Evolutionary conservation across 305 asterid species (phyloP).

Genomic region (Fraxinus nigra): DNA sequence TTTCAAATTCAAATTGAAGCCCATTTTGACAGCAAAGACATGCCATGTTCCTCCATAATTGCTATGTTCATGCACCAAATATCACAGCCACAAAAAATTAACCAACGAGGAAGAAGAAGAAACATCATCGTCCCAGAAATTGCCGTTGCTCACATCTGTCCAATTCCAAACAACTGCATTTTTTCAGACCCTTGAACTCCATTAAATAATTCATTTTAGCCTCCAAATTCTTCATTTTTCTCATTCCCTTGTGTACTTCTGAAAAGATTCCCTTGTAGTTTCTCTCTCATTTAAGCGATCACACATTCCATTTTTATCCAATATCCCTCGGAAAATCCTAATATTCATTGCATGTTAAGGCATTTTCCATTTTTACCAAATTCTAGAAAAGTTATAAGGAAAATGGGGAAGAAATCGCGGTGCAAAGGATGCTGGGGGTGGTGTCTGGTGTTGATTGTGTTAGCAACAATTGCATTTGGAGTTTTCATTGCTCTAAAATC

Average conservation of each 20-base stretch:
- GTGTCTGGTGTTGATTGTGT: slow-evolving; percentile 38
- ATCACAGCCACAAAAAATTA: background rate
- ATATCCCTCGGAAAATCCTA: background rate
- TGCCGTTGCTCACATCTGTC: slow-evolving; percentile 30
- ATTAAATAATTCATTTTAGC: background rate
- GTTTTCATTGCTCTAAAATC: slow-evolving; percentile 32
- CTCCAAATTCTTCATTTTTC: background rate
- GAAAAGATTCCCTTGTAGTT: slow-evolving; percentile 8
- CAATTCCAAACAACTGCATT: slow-evolving; percentile 2
- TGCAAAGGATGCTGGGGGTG: slow-evolving; percentile 69
- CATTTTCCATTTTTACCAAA: background rate
- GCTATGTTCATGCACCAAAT: background rate
- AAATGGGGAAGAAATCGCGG: slow-evolving; percentile 55
- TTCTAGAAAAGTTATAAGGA: slow-evolving; percentile 1
- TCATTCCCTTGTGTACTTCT: background rate
- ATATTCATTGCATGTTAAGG: background rate
- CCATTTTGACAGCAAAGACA: background rate
- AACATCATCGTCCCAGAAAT: slow-evolving; percentile 19
- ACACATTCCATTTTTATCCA: background rate
- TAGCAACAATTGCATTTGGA: slow-evolving; percentile 39
- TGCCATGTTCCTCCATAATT: background rate
- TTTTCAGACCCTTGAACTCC: slow-evolving; percentile 2
- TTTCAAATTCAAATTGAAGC: background rate
- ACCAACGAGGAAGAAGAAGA: slow-evolving; percentile 1
- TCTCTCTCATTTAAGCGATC: background rate